phyloP scores from a whole-genome alignment of 805 yeast species.

The Spathaspora gorwiae region DNA sequence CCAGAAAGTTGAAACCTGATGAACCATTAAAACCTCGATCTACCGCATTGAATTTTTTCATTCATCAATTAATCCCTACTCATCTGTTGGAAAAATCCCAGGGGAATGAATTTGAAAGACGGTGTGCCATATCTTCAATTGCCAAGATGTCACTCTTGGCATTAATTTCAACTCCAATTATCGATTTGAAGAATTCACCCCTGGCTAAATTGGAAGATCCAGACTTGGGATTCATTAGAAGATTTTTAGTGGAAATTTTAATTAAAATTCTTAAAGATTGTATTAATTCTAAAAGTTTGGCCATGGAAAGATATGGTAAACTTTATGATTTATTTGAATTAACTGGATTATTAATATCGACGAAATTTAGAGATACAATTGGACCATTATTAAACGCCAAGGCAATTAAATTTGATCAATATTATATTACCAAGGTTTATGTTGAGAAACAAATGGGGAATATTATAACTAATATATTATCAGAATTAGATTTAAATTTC shows the following conservation, averaged over 20 bases:
- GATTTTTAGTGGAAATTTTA: constrained; percentile 66
- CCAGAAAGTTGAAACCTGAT: constrained; percentile 45
- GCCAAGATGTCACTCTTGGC: constrained; percentile 60
- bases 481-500: constrained; percentile 68
- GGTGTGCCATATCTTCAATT: constrained; percentile 53
- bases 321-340: constrained; percentile 51
- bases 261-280: constrained; percentile 59
- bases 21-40: constrained; percentile 62
- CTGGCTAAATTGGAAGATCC: constrained; percentile 55
- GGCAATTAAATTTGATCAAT: constrained; percentile 56
- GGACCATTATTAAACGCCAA: constrained; percentile 44
- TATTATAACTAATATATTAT: constrained; percentile 54
- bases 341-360: constrained; percentile 39
- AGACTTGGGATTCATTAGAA: constrained; percentile 68
- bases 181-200: constrained; percentile 41
- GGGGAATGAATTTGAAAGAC: constrained; percentile 46
- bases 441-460: constrained; percentile 62
- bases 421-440: constrained; percentile 58
- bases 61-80: constrained; percentile 68
- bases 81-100: constrained; percentile 34
- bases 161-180: constrained; percentile 54
- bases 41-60: constrained; percentile 69
- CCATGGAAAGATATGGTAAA: constrained; percentile 50
- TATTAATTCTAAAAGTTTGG: constrained; percentile 14
- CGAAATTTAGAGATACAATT: constrained; percentile 35